phyloP scores from a whole-genome alignment of 768 basidiomycete species.

The Trametes villosa region DNA sequence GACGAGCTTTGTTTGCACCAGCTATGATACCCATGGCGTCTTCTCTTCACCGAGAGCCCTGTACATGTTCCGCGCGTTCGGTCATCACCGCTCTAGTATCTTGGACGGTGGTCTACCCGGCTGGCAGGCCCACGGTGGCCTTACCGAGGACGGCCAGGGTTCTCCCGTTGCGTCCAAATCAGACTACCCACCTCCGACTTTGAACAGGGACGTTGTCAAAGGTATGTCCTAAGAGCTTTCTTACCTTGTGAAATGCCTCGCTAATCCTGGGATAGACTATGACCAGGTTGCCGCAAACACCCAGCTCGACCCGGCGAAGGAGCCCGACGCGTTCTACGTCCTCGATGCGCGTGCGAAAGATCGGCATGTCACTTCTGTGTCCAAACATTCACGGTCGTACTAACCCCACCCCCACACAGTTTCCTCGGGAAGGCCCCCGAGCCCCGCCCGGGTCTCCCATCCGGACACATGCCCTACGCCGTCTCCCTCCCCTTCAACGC shows the following conservation, averaged over 20 bases:
- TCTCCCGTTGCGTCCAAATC: slow-evolving; percentile 29
- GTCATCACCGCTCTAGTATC: slow-evolving; percentile 83
- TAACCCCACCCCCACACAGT: slow-evolving; percentile 44
- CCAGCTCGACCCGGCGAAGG: slow-evolving; percentile 45
- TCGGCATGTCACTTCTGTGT: slow-evolving; percentile 50
- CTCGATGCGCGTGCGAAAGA: slow-evolving; percentile 88
- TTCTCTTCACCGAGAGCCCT: slow-evolving; percentile 93
- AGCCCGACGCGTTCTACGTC: slow-evolving; percentile 64
- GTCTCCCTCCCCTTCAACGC: slow-evolving; percentile 81
- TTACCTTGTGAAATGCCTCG: background rate
- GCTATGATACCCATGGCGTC: slow-evolving; percentile 89
- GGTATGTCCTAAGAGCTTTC: slow-evolving; percentile 41
- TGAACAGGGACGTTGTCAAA: slow-evolving; percentile 56
- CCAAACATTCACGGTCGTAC: background rate
- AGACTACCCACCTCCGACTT: slow-evolving; percentile 55
- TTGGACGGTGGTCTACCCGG: slow-evolving; percentile 91
- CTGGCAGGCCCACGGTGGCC: slow-evolving; percentile 72
- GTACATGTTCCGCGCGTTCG: slow-evolving; percentile 94
- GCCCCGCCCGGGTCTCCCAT: slow-evolving; percentile 84
- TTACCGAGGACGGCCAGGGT: slow-evolving; percentile 47
- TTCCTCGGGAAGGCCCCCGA: slow-evolving; percentile 84
- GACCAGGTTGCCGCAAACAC: slow-evolving; percentile 81
- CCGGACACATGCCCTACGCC: slow-evolving; percentile 92
- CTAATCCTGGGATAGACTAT: slow-evolving; percentile 56
- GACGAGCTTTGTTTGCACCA: slow-evolving; percentile 33